These are phyloP conservation scores for Malassezia equina DNA, from an alignment of 1,284 basidiomycete species.

Conservation along the genomic window DNA sequence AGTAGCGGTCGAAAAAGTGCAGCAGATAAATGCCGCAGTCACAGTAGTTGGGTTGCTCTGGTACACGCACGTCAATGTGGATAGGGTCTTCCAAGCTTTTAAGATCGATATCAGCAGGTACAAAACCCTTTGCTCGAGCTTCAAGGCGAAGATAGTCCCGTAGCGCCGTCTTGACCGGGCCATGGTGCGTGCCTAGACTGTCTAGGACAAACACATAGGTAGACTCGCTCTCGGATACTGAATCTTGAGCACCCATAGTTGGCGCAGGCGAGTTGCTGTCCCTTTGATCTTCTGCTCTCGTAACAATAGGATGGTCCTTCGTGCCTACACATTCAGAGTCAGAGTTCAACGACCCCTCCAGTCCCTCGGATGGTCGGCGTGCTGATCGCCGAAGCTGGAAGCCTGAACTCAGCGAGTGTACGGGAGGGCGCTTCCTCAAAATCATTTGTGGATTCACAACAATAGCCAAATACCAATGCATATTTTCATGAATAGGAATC, in stretches of 20 bases:
- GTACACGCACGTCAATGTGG: slow-evolving; percentile 46
- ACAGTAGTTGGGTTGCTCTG: slow-evolving; percentile 68
- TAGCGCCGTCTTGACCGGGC: slow-evolving; percentile 58
- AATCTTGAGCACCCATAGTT: not conserved
- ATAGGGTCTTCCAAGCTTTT: slow-evolving; percentile 12
- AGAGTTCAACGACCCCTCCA: not conserved
- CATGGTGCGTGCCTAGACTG: slow-evolving; percentile 66
- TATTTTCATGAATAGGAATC: slow-evolving; percentile 88
- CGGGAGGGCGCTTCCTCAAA: not conserved
- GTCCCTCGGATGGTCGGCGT: not conserved
- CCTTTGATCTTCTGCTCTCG: not conserved
- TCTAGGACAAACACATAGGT: slow-evolving; percentile 55
- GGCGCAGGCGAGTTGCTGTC: not conserved
- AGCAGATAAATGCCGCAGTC: slow-evolving; percentile 60
- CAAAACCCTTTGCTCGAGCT: slow-evolving; percentile 63
- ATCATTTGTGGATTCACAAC: slow-evolving; percentile 65
- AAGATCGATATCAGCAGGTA: slow-evolving; percentile 23
- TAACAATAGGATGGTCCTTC: not conserved
- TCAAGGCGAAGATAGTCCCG: slow-evolving; percentile 64
- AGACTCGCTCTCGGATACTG: slow-evolving; percentile 14
- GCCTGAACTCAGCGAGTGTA: not conserved
- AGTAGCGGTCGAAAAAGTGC: slow-evolving; percentile 42
- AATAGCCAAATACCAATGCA: slow-evolving; percentile 95
- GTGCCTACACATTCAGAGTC: not conserved
- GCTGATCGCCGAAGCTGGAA: not conserved